These are phyloP conservation scores for Phytophthora colocasiae DNA, from an alignment of 352 stramenopile genomes.

Conservation along the genomic window DNA sequence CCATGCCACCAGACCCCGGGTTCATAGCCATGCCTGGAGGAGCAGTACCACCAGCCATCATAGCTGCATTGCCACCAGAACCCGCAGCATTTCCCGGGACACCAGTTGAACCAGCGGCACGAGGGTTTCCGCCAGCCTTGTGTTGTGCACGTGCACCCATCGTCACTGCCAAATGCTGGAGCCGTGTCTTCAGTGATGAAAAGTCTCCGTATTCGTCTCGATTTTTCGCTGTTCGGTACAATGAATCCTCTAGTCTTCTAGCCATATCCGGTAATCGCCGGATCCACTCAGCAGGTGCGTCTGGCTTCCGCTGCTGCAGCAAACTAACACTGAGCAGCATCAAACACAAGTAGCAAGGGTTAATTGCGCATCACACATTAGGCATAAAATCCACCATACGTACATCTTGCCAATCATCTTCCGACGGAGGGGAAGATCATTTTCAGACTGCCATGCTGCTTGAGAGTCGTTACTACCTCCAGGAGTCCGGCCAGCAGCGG, in stretches of 20 bases:
- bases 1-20: slow-evolving; percentile 57
- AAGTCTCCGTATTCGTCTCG: slow-evolving; percentile 97
- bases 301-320: slow-evolving; percentile 96
- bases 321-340: slow-evolving; percentile 87
- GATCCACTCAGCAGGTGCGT: slow-evolving; percentile 97
- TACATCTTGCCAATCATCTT: slow-evolving; percentile 95
- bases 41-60: slow-evolving; percentile 52
- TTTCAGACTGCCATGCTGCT: slow-evolving; percentile 88
- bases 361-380: neutral
- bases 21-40: slow-evolving; percentile 63
- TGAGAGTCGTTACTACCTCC: slow-evolving; percentile 54
- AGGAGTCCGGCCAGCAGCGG: slow-evolving; percentile 43
- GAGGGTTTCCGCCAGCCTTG: slow-evolving; percentile 66
- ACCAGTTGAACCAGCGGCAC: slow-evolving; percentile 40
- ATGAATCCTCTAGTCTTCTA: slow-evolving; percentile 96
- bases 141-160: slow-evolving; percentile 87
- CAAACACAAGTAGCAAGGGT: slow-evolving; percentile 8
- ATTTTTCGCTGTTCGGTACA: slow-evolving; percentile 94
- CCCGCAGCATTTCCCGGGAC: slow-evolving; percentile 36
- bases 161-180: slow-evolving; percentile 96
- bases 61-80: slow-evolving; percentile 40
- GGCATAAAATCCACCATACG: slow-evolving; percentile 15
- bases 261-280: slow-evolving; percentile 98
- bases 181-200: slow-evolving; percentile 94
- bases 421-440: slow-evolving; percentile 82